phyloP scores from a whole-genome alignment of 2,329 filamentous ascomycete genomes.

The Trichophyton schoenleinii region DNA sequence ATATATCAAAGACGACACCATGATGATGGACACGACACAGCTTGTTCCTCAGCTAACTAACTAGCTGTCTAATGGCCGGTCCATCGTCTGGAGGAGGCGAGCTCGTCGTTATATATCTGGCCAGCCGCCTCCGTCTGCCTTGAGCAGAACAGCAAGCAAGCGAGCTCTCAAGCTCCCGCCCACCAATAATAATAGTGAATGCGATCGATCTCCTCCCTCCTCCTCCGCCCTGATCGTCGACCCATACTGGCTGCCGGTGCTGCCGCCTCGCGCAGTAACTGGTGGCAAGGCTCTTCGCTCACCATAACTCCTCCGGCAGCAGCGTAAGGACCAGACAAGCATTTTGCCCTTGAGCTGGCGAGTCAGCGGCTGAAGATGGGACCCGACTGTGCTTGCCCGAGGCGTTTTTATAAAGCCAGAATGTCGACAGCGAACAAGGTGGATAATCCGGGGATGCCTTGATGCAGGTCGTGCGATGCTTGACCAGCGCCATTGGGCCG shows the following conservation, averaged over 20 bases:
- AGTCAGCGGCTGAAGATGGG: not conserved
- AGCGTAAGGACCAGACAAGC: not conserved
- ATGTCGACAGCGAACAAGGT: not conserved
- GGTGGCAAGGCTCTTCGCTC: not conserved
- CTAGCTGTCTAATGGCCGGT: too few species aligned
- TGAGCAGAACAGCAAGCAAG: not conserved
- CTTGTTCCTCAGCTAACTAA: too few species aligned
- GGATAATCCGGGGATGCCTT: not conserved
- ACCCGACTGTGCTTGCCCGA: not conserved
- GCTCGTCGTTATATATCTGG: not conserved
- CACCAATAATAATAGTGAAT: not conserved
- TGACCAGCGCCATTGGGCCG: not conserved
- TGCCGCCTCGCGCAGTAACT: not conserved
- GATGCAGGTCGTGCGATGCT: not conserved
- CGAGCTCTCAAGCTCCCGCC: not conserved
- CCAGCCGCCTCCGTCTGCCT: not conserved
- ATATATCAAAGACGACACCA: conserved; percentile 15
- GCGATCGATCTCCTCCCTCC: not conserved
- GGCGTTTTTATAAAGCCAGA: not conserved
- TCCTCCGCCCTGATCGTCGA: not conserved
- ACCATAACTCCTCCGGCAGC: not conserved
- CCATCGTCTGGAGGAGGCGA: not conserved
- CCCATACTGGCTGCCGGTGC: not conserved
- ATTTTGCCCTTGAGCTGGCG: not conserved
- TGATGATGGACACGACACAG: conserved; percentile 9